Base-by-base conservation (phyloP, 164 flowering plant species). In the Dillenia turbinata region DNA sequence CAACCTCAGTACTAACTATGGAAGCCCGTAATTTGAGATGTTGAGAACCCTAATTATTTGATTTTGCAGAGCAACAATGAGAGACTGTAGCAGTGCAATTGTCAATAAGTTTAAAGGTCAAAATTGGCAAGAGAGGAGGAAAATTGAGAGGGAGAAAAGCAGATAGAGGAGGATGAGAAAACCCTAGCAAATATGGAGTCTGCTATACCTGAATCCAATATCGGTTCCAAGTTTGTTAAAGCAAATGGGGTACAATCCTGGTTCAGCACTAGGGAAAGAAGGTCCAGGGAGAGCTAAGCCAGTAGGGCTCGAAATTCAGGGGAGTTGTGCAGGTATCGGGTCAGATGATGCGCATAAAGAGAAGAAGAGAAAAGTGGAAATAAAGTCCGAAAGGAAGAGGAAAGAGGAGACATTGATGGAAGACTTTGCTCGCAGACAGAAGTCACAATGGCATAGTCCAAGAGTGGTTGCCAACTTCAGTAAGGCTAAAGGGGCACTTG, bases 221-320 rank as follows among this genome's bases (percentile, higher is more conserved):
- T 95, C 14, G 97, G 97, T 15, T 95, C 89, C 75, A 89, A 85
- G 70, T 65, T 65, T 95, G 75, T 71, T 95, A 71, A 85, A 82
- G 76, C 91, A 80, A 70, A 95, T 95, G 97, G 99, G 97, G 8
- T 94, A 92, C 68, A 82, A 69, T 16, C 98, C 98, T 0, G 97
- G 97, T 9, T 71, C 85, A 12, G 86, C 85, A 13, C 71, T 90
- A 49, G 97, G 95, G 10, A 85, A 81, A 68, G 84, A 78, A 63
- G 89, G 88, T 8, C 63, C 64, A 3, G 97, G 99, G 9, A 66
- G 66, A 57, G 80, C 79, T 11, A 92, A 86, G 63, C 99, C 97
- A 0, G 82, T 94, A 15, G 90, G 86, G 55, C 15, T 91, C 10
- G 79, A 91, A 66, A 94, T 94, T 44, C 71, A 94, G 66, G 69